Percentiles rank a stretch among this genome's conserved stretches.
phyloP scores from a whole-genome alignment of 169 alveolate genomes.

The Plasmodium sp. region DNA sequence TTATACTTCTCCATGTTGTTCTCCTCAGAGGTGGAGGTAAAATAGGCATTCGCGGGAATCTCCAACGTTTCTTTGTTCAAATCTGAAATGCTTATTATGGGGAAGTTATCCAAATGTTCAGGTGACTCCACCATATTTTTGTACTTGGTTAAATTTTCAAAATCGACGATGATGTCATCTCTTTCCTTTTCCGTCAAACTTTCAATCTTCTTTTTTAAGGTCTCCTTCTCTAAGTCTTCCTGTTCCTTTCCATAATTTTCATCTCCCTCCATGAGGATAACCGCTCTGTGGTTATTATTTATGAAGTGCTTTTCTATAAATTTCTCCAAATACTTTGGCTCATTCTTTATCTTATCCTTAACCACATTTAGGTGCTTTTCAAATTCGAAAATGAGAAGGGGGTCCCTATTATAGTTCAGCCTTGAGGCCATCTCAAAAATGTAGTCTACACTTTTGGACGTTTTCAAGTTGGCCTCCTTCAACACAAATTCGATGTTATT shows the following conservation, averaged over 20 bases:
- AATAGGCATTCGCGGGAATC: conserved; percentile 79
- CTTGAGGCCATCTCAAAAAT: conserved; percentile 50
- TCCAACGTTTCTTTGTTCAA: conserved; percentile 77
- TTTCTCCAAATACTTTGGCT: conserved; percentile 76
- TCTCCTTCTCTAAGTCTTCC: conserved; percentile 52
- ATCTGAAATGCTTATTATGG: conserved; percentile 78
- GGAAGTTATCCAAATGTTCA: conserved; percentile 77
- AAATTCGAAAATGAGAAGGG: conserved; percentile 51
- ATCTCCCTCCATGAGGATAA: conserved; percentile 80
- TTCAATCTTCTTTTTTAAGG: conserved; percentile 68
- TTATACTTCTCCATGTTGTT: conserved; percentile 22
- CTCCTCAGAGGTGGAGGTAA: conserved; percentile 9
- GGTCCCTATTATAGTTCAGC: conserved; percentile 64
- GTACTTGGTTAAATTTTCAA: conserved; percentile 67
- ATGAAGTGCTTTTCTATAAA: conserved; percentile 77
- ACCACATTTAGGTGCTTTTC: conserved; percentile 38
- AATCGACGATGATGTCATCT: conserved; percentile 77
- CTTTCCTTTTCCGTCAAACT: conserved; percentile 76
- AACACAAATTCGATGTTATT: conserved; percentile 81
- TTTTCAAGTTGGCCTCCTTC: conserved; percentile 76
- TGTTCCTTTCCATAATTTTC: conserved; percentile 75
- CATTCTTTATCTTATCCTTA: conserved; percentile 47
- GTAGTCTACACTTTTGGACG: conserved; percentile 56
- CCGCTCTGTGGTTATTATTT: conserved; percentile 78
- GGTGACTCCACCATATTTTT: conserved; percentile 75